Evolutionary conservation across 495 filamentous ascomycete species (phyloP), one percentile per base, ranked within the genome.

Genomic region (Hypoxylon fragiforme): DNA sequence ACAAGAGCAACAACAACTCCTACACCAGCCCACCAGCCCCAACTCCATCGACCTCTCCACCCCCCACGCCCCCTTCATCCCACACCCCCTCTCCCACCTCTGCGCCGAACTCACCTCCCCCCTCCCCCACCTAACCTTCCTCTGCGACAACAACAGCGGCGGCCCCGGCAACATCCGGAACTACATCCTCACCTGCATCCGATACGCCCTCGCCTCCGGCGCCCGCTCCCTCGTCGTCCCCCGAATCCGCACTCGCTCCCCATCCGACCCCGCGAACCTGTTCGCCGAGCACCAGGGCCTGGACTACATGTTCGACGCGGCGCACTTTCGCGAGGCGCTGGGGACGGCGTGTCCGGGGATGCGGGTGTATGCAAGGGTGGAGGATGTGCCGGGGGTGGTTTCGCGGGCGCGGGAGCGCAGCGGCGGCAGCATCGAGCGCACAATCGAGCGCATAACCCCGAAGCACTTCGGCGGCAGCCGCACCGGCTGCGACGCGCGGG

Each of bases 81-180:
- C 66, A 50, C 78, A 76, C 76, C 76, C 77, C 0, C 68, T 80
- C 15, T 53, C 47, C 8, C 54, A 76, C n/a, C 67, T 73, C 6
- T 78, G 77, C 66, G 63, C 65, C 1, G 77, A 78, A 42, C 60
- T 65, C 0, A 51, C 49, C 0, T 70, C 66, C 60, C 69, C 66
- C 60, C 57, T 63, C 0, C 70, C 74, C 0, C 74, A 74, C 12
- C 43, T 78, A 1, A 58, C 74, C 1, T 80, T 75, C 48, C 52
- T 70, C 6, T 80, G 77, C 61, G 76, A 78, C 60, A 75, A 76
- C 59, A 80, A 78, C 63, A 76, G 74, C 18, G 77, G 77, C 30
- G 77, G 77, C 11, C 72, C 77, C 6, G 76, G 77, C 28, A 80
- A 80, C 56, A 79, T 80, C 36, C 69, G 77, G 36, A 79, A 77